Evolutionary conservation across 345 rosid species (phyloP), one percentile per base, ranked within the genome.

Genomic region (Eucalyptus melliodora): DNA sequence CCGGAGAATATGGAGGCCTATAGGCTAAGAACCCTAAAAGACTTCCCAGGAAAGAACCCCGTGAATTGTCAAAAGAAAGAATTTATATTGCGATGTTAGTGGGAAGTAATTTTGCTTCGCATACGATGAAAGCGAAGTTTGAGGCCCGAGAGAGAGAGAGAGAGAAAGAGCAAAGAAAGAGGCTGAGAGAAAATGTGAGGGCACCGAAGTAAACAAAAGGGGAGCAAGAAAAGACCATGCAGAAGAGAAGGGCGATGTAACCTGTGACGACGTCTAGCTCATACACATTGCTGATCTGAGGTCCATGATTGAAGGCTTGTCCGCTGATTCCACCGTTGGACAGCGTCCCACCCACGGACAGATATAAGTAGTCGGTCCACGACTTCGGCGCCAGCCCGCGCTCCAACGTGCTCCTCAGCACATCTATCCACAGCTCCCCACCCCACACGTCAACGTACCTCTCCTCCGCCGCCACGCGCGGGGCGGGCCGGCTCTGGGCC

Each of bases 261-360:
- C 99, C 99, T 89, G 99, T 97, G 89, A 98, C 99, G 37, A 98
- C 99, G 92, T 98, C 99, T 37, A 98, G 97, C 90, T 98, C 97
- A 83, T 95, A 82, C 89, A 97, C 98, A 92, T 98, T 98, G 89
- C 94, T 94, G 91, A 98, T 96, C 86, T 98, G 99, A 90, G 99
- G 99, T 26, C 99, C 99, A 67, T 98, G 98, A 86, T 96, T 93
- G 77, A 98, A 98, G 91, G 99, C 99, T 92, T 98, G 99, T 8
- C 99, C 99, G 14, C 99, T 98, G 55, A 98, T 97, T 90, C 99
- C 99, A 40, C 95, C 99, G 92, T 98, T 98, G 14, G 99, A 98
- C 87, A 98, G 93, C 55, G 99, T 98, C 88, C 99, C 99, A 11
- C 99, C 99, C 67, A 98, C 99, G 42, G 99, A 94, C 19, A 98